phyloP scores from a whole-genome alignment of 1,284 basidiomycete genomes.

The Irpex sp. region DNA sequence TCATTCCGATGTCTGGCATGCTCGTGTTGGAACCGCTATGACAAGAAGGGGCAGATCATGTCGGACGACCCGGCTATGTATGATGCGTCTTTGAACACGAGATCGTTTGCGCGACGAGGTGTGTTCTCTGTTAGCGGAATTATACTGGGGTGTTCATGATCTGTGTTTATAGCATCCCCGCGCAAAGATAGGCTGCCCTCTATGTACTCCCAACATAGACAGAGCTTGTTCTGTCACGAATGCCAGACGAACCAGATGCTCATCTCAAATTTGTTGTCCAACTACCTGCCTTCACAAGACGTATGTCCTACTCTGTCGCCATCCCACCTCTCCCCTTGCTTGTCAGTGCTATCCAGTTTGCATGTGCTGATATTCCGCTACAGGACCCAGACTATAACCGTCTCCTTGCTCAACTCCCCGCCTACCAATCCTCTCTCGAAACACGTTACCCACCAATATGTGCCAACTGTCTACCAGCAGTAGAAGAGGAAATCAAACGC shows the following conservation, averaged over 20 bases:
- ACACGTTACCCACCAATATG: conserved; percentile 85
- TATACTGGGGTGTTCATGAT: too few species aligned
- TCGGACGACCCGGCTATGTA: conserved; percentile 88
- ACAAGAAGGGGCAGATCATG: conserved; percentile 64
- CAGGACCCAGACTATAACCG: conserved; percentile 68
- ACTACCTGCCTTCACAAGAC: conserved; percentile 71
- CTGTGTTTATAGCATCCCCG: conserved; percentile 45
- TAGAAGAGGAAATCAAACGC: conserved; percentile 73
- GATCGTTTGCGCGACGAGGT: conserved; percentile 76
- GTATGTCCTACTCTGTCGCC: conserved; percentile 28
- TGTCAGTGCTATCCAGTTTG: not conserved
- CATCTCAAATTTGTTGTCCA: conserved; percentile 78
- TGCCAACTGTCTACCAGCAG: conserved; percentile 61
- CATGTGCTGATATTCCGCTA: not conserved
- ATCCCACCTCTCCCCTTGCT: not conserved
- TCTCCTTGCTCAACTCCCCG: conserved; percentile 57
- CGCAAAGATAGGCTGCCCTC: conserved; percentile 63
- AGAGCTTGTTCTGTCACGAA: conserved; percentile 68
- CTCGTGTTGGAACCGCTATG: conserved; percentile 67
- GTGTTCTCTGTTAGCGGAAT: conserved; percentile 17
- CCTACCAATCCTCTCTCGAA: conserved; percentile 71
- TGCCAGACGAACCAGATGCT: conserved; percentile 90
- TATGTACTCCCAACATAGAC: conserved; percentile 38
- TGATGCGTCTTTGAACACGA: conserved; percentile 62
- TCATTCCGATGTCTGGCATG: conserved; percentile 66